These are phyloP conservation scores for Candida loeiensis DNA, from an alignment of 805 yeast genomes.

Conservation along the genomic window DNA sequence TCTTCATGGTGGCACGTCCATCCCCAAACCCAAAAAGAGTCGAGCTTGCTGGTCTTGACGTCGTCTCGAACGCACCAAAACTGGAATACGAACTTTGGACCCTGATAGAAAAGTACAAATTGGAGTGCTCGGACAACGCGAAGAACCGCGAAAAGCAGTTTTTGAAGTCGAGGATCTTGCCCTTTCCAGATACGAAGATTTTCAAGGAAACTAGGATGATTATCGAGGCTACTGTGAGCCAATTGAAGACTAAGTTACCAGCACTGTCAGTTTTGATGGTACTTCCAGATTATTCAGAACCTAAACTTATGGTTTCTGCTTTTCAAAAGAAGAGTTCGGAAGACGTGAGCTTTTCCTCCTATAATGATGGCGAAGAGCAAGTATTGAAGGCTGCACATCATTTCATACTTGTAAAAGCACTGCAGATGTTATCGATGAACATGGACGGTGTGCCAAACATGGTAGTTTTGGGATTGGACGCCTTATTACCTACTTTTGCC, in stretches of 20 bases:
- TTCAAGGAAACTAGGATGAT: not conserved
- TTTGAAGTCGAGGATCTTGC: not conserved
- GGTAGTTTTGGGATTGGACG: constrained; percentile 18
- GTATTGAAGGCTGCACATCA: not conserved
- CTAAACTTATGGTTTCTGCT: not conserved
- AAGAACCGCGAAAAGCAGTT: constrained; percentile 4
- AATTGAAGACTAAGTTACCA: not conserved
- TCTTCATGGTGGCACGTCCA: constrained; percentile 6
- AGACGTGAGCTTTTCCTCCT: not conserved
- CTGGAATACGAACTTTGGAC: not conserved
- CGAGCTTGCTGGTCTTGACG: not conserved
- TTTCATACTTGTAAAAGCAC: constrained; percentile 1
- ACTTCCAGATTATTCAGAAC: not conserved
- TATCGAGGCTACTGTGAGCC: not conserved
- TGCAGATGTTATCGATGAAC: constrained; percentile 7
- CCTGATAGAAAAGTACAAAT: not conserved
- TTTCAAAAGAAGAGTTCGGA: not conserved
- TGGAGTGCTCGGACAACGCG: not conserved
- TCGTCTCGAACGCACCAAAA: not conserved
- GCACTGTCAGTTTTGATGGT: not conserved
- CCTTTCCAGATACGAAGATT: not conserved
- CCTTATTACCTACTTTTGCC: constrained; percentile 21
- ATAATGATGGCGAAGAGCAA: not conserved
- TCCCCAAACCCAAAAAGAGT: not conserved
- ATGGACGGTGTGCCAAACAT: constrained; percentile 12